Evolutionary conservation across 306 rosid species (phyloP).

Genomic region (Sesbania bispinosa): DNA sequence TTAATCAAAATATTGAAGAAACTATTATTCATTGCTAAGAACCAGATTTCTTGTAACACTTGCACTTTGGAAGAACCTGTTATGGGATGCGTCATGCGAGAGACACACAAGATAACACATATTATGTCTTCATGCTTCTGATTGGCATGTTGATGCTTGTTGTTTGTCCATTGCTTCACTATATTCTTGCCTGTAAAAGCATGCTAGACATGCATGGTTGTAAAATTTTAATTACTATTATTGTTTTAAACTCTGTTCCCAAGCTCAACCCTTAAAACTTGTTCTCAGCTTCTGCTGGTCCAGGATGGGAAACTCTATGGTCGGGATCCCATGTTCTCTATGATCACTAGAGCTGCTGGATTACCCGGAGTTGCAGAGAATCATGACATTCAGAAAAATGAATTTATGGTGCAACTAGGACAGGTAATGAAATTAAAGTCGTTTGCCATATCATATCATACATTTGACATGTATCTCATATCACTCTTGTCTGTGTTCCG

Average conservation of each 20-base stretch:
- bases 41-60: slow-evolving; percentile 7
- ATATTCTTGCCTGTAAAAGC: slow-evolving; percentile 1
- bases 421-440: slow-evolving; percentile 55
- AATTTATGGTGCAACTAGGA: slow-evolving; percentile 69
- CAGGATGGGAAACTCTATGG: slow-evolving; percentile 93
- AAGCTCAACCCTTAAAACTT: slow-evolving; percentile 38
- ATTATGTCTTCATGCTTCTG: background rate
- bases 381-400: slow-evolving; percentile 74
- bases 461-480: background rate
- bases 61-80: background rate
- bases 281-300: slow-evolving; percentile 75
- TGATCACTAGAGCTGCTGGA: slow-evolving; percentile 76
- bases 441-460: no score
- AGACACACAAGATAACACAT: background rate
- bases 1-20: slow-evolving; percentile 1
- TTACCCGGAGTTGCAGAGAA: slow-evolving; percentile 64
- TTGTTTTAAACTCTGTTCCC: slow-evolving; percentile 16
- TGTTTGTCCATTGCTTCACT: slow-evolving; percentile 9
- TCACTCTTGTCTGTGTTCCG: background rate
- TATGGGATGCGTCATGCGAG: slow-evolving; percentile 15
- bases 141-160: slow-evolving; percentile 18
- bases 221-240: slow-evolving; percentile 12
- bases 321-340: slow-evolving; percentile 59
- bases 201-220: background rate
- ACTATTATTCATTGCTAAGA: slow-evolving; percentile 11